These are phyloP conservation scores for Hypoxylon sp. DNA, from an alignment of 2,329 filamentous ascomycete species.

Conservation along the genomic window DNA sequence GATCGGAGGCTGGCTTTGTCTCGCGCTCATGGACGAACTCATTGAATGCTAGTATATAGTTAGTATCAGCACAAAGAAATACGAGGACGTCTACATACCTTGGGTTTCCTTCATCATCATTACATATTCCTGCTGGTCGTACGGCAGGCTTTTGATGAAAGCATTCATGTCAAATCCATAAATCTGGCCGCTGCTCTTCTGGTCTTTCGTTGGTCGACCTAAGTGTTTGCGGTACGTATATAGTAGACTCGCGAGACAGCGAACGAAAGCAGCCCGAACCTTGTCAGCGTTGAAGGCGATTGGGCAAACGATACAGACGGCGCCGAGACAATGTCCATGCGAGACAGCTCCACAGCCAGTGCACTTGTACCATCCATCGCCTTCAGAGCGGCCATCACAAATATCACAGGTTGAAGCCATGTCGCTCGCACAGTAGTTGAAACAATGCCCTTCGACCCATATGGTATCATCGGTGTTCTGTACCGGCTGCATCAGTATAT, in stretches of 20 bases:
- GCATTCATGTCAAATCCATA: conserved; percentile 75
- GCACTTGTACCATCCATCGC: conserved; percentile 82
- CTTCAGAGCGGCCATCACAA: conserved; percentile 79
- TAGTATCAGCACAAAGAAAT: conserved; percentile 29
- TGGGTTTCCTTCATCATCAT: conserved; percentile 75
- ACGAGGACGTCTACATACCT: conserved; percentile 59
- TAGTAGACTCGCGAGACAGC: conserved; percentile 74
- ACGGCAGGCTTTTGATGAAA: conserved; percentile 73
- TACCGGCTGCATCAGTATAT: conserved; percentile 83
- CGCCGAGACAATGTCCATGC: conserved; percentile 72
- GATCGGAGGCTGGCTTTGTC: conserved; percentile 70
- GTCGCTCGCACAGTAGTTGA: conserved; percentile 75
- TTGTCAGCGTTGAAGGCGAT: conserved; percentile 73
- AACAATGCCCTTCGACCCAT: conserved; percentile 88
- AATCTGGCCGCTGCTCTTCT: conserved; percentile 71
- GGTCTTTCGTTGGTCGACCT: conserved; percentile 69
- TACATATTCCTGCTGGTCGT: conserved; percentile 75
- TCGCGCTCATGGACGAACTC: conserved; percentile 89
- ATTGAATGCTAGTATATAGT: conserved; percentile 71
- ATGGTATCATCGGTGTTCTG: conserved; percentile 82
- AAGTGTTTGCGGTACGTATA: conserved; percentile 76
- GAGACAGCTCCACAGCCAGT: conserved; percentile 71
- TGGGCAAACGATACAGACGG: conserved; percentile 73
- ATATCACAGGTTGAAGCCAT: conserved; percentile 74
- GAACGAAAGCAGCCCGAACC: conserved; percentile 73